Evolutionary conservation across 192 early-diverging fungal species (phyloP).

Genomic region (Rhizoclosmatium sp.): DNA sequence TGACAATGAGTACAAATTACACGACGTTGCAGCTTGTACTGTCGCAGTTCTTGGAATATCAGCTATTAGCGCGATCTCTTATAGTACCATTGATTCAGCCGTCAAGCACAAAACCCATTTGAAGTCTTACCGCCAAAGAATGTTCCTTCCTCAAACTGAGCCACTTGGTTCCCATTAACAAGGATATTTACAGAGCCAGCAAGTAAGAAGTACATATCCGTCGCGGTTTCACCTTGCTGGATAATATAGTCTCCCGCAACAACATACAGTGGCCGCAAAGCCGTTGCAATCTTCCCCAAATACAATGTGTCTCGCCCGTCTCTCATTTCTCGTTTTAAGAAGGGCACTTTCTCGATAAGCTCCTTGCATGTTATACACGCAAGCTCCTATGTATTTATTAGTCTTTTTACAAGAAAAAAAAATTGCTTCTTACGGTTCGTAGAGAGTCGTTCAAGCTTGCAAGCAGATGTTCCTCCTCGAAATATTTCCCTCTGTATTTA

Average conservation of each 20-base stretch:
- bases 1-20: conserved; percentile 9
- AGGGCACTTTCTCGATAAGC: conserved; percentile 45
- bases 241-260: conserved; percentile 26
- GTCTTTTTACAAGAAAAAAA: neutral
- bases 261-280: conserved; percentile 16
- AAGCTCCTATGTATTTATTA: conserved; percentile 27
- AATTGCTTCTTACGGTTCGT: neutral
- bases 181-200: conserved; percentile 50
- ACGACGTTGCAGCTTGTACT: neutral
- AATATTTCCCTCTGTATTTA: conserved; percentile 23
- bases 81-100: too few relatives aligned
- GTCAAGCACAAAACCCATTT: too few relatives aligned
- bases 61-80: conserved; percentile 33
- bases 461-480: conserved; percentile 33
- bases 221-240: conserved; percentile 43
- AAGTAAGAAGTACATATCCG: conserved; percentile 61
- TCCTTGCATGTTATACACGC: conserved; percentile 34
- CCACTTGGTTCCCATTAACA: conserved; percentile 41
- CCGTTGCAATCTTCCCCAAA: conserved; percentile 33
- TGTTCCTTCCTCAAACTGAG: conserved; percentile 35
- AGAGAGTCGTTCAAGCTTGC: conserved; percentile 38
- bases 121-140: conserved; percentile 52
- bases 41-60: conserved; percentile 32
- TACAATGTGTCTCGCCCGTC: conserved; percentile 45
- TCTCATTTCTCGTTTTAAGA: conserved; percentile 35